Percentiles rank a stretch among this genome's conserved stretches.
Conservation (phyloP, 2,329 filamentous ascomycete genomes). For the Arthrobotrys conoides region DNA sequence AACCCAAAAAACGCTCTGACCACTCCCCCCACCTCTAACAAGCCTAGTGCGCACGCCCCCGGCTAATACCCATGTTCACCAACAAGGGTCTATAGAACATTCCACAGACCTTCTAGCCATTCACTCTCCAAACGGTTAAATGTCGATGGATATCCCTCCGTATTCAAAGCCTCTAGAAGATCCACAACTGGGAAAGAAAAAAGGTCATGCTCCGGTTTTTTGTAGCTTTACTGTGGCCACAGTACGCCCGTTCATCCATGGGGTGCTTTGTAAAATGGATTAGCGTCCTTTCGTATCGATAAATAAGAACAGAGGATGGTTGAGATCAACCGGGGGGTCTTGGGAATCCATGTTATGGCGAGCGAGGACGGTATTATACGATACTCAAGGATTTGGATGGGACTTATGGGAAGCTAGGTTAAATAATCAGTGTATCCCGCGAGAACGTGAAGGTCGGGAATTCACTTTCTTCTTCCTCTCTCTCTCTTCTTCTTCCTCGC, state of each 20-base stretch:
- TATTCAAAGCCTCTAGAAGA: constrained; percentile 25
- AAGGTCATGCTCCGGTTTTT: constrained; percentile 29
- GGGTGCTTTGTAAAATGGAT: constrained; percentile 18
- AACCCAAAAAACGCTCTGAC: constrained; percentile 55
- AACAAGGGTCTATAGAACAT: constrained; percentile 52
- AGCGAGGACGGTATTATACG: neutral
- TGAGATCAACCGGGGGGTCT: neutral
- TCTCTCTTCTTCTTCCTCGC: constrained; percentile 4
- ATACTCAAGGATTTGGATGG: constrained; percentile 11
- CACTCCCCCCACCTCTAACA: constrained; percentile 31
- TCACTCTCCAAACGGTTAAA: constrained; percentile 53
- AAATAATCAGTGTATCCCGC: constrained; percentile 39
- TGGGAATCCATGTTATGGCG: constrained; percentile 1
- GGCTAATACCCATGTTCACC: constrained; percentile 44
- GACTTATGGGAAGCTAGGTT: constrained; percentile 35
- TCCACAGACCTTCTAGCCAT: constrained; percentile 59
- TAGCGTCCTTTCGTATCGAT: constrained; percentile 44
- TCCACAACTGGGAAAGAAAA: constrained; percentile 10
- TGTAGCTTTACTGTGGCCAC: constrained; percentile 36
- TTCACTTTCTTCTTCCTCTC: constrained; percentile 5
- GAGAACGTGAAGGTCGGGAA: constrained; percentile 12
- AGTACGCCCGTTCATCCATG: constrained; percentile 29
- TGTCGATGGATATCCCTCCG: constrained; percentile 35
- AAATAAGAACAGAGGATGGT: constrained; percentile 8
- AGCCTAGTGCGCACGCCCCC: constrained; percentile 49